These are phyloP conservation scores for Falciphora oryzae DNA, from an alignment of 2,329 filamentous ascomycete genomes.

Conservation along the genomic window DNA sequence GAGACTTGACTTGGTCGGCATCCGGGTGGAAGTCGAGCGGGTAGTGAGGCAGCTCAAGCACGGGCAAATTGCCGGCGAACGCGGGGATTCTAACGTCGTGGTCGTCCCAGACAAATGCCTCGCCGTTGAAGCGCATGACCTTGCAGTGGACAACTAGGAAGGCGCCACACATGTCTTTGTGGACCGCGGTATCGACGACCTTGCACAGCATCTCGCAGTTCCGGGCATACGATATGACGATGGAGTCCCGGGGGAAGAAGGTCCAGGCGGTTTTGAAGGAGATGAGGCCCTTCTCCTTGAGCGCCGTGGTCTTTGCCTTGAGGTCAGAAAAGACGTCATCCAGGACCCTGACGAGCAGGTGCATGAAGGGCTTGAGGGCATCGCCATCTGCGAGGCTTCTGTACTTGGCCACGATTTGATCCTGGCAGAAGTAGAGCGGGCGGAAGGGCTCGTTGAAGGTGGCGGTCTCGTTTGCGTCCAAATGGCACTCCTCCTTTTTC, in stretches of 20 bases:
- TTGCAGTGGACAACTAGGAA: conserved; percentile 26
- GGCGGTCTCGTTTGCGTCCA: conserved; percentile 31
- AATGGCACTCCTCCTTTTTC: conserved; percentile 32
- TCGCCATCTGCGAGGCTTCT: conserved; percentile 20
- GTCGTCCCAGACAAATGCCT: conserved; percentile 35
- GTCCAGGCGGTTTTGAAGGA: conserved; percentile 39
- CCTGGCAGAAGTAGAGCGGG: conserved; percentile 38
- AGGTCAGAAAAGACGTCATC: conserved; percentile 38
- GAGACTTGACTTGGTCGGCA: conserved; percentile 22
- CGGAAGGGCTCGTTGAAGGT: conserved; percentile 35
- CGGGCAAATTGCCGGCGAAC: conserved; percentile 35
- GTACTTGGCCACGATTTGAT: conserved; percentile 32
- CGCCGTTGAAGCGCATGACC: conserved; percentile 33
- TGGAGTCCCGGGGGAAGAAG: conserved; percentile 33
- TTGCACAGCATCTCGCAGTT: conserved; percentile 37
- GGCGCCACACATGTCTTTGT: conserved; percentile 9
- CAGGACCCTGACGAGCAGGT: conserved; percentile 34
- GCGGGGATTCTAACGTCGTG: conserved; percentile 23
- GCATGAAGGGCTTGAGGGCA: conserved; percentile 30
- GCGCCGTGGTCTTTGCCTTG: conserved; percentile 27
- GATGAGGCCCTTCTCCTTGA: conserved; percentile 32
- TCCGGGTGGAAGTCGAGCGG: conserved; percentile 30
- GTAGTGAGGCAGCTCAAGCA: conserved; percentile 33
- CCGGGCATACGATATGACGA: conserved; percentile 31
- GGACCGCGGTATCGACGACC: conserved; percentile 29